These are phyloP conservation scores for Coriaria nepalensis DNA, from an alignment of 306 rosid genomes.

Conservation along the genomic window DNA sequence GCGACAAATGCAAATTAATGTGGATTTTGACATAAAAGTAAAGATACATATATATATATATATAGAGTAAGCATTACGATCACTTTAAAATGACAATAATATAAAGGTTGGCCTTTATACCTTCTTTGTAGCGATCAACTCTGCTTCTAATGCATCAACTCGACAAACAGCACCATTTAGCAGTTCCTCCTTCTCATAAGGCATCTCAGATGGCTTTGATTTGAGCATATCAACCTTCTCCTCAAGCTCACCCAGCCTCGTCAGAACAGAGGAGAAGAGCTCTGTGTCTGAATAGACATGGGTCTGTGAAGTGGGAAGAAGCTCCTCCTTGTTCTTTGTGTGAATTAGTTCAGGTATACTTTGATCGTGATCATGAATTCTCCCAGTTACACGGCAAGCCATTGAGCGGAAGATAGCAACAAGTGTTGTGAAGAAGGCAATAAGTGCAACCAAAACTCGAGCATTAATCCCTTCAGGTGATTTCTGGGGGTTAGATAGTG, in stretches of 20 bases:
- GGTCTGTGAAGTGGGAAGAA: conserved; percentile 28
- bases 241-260: conserved; percentile 75
- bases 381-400: conserved; percentile 34
- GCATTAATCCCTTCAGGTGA: conserved; percentile 34
- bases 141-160: conserved; percentile 96
- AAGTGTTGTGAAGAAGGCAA: conserved; percentile 53
- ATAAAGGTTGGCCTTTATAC: conserved; percentile 23
- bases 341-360: conserved; percentile 17
- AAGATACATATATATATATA: no score
- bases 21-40: no score
- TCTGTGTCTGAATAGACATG: conserved; percentile 25
- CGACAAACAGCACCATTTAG: conserved; percentile 97
- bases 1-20: no score
- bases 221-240: conserved; percentile 68
- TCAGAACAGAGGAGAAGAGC: conserved; percentile 44
- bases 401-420: conserved; percentile 32
- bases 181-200: conserved; percentile 78
- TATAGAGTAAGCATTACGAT: background rate
- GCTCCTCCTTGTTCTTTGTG: conserved; percentile 26
- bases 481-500: conserved; percentile 23
- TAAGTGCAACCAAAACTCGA: conserved; percentile 40
- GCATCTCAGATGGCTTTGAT: conserved; percentile 91
- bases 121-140: conserved; percentile 87
- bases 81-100: background rate
- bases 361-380: conserved; percentile 26